Evolutionary conservation across 2,329 filamentous ascomycete genomes (phyloP), one percentile per base, ranked within the genome.

Genomic region (Mollisia scopiformis): DNA sequence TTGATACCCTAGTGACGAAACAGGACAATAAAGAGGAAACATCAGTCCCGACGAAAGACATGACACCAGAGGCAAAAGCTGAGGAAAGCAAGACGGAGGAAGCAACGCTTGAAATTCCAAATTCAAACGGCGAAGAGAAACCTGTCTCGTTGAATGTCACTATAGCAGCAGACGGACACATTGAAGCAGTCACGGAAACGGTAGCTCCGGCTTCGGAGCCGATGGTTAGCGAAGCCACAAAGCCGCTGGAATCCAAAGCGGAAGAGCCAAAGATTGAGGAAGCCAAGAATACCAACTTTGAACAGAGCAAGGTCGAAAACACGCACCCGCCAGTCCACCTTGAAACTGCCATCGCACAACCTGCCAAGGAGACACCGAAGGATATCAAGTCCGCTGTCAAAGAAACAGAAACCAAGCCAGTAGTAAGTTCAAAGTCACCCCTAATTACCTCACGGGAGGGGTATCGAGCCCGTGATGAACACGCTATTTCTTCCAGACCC

Each of bases 181-280:
- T 65, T 14, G 60, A 65, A 33, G 54, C 57, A 27, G 59, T 65
- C 14, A 60, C 59, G 5, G 51, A 65, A 31, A 55, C 51, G 6
- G 43, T 52, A 19, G 27, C 21, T 25, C 21, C 31, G 13, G 13
- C 19, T 16, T 16, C 14, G 27, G n/a, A n/a, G n/a, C 27, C 19
- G 33, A 23, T 23, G 11, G 35, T 2, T 16, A 30, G 33, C 28
- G 49, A 52, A 33, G 13, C 39, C 7, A 8, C 39, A 21, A 43
- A 47, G 43, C 23, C 43, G 5, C 10, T 27, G 16, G 7, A 13
- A n/a, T 2, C 8, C 23, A 47, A 27, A 10, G 14, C n/a, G 21
- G 21, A 27, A 28, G 43, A 27, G n/a, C n/a, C n/a, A n/a, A 33
- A 52, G 30, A 23, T 13, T 23, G 31, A 41, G 35, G 35, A 30